Conservation (phyloP, 164 flowering plant genomes). For the Paratinospora sagittata region DNA sequence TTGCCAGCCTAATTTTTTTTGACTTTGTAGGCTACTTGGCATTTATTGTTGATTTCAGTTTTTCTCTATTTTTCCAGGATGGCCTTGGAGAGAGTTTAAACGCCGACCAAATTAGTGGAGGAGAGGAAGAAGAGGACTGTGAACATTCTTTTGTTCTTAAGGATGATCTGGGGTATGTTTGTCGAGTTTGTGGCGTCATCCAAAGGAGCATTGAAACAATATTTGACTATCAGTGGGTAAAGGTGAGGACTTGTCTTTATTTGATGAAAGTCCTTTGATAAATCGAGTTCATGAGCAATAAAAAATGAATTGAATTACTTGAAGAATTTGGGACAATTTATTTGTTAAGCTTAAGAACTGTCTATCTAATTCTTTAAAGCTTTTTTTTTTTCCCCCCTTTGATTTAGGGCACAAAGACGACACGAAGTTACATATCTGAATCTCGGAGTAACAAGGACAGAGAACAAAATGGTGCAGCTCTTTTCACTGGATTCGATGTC, state of each 20-base stretch:
- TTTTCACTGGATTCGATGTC: slow-evolving; percentile 25
- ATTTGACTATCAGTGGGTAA: slow-evolving; percentile 33
- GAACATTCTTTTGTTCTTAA: slow-evolving; percentile 33
- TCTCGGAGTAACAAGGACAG: slow-evolving; percentile 26
- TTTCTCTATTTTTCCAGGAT: slow-evolving; percentile 21
- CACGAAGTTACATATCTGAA: slow-evolving; percentile 48
- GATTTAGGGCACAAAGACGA: slow-evolving; percentile 43
- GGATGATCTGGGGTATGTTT: slow-evolving; percentile 42
- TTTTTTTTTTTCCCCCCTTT: background rate
- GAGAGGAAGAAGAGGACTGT: slow-evolving; percentile 21
- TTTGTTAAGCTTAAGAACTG: background rate
- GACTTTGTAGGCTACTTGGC: background rate
- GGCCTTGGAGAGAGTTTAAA: slow-evolving; percentile 9
- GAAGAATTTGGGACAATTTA: background rate
- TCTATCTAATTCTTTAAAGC: background rate
- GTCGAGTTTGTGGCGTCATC: slow-evolving; percentile 35
- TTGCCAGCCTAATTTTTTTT: background rate
- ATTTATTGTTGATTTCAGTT: background rate
- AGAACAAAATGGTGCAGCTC: slow-evolving; percentile 17
- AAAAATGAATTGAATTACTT: background rate
- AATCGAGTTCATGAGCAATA: background rate
- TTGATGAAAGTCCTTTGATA: background rate
- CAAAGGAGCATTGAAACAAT: slow-evolving; percentile 31
- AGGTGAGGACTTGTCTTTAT: slow-evolving; percentile 19
- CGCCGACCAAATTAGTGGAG: slow-evolving; percentile 9